Evolutionary conservation across 2,329 filamentous ascomycete genomes (phyloP), one percentile per base, ranked within the genome.

Genomic region (Macrophomina tecta): DNA sequence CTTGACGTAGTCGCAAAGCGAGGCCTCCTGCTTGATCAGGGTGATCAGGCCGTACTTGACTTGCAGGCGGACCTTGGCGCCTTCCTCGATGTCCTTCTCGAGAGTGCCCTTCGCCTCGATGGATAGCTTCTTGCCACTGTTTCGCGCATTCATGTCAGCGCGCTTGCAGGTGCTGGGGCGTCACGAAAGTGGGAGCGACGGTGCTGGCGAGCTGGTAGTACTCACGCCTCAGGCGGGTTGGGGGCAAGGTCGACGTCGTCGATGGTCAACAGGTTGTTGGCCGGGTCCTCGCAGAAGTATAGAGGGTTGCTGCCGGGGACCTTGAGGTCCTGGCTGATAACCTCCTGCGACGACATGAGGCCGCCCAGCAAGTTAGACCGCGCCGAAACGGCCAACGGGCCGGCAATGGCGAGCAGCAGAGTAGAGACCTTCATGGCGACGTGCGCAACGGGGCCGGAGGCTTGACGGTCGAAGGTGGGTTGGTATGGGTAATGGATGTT

Each of bases 41-140:
- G 89, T 91, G 79, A 99, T 97, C 71, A 97, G 85, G 68, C 94
- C 94, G 79, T 97, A 97, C 82, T 97, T 97, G 81, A 99, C 94
- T 71, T 89, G 86, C 48, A 99, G 79, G 56, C 90, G 84, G 69
- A 97, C 90, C 73, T 91, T 92, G 68, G 94, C 92, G 67, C 93
- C 94, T 67, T 93, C 78, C 65, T 89, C 86, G 70, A 99, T 89
- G 62, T 85, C 81, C 75, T 96, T 81, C 72, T 85, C 86, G 70
- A 98, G 86, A n/a, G 82, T 87, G 67, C 94, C 95, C 38, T 82
- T 84, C 55, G 94, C 95, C 70, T 88, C 87, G 82, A 99, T 97
- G 68, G 85, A 83, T 64, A 99, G 89, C 23, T 86, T 87, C 73
- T 88, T 72, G 73, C 94, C 95, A 76, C 95, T 98, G 72, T 67